These are phyloP conservation scores for Aspergillus luchuensis DNA, from an alignment of 2,329 filamentous ascomycete species.

Conservation along the genomic window DNA sequence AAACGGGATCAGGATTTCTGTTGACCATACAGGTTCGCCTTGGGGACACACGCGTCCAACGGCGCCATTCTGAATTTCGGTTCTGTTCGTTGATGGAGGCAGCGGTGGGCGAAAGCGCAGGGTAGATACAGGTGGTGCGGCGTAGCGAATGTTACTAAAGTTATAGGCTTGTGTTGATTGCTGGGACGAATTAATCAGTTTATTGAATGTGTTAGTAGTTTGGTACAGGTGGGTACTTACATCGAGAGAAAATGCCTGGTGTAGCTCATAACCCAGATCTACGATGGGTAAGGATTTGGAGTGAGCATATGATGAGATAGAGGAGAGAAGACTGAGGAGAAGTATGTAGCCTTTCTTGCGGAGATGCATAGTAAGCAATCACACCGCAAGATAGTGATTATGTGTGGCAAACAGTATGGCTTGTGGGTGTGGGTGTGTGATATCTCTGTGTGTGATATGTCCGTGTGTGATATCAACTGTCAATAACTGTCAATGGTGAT, in stretches of 20 bases:
- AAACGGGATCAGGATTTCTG: constrained; percentile 24
- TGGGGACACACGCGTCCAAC: constrained; percentile 50
- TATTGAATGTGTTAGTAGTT: constrained; percentile 13
- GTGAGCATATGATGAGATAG: background rate
- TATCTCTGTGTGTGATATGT: no score
- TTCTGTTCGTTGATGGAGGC: constrained; percentile 46
- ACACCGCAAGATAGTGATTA: no score
- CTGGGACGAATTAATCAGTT: constrained; percentile 12
- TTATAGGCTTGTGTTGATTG: constrained; percentile 51
- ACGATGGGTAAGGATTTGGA: constrained; percentile 32
- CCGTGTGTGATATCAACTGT: no score
- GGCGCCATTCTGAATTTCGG: constrained; percentile 49
- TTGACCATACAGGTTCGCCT: constrained; percentile 49
- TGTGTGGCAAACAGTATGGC: no score
- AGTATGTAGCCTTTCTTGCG: background rate
- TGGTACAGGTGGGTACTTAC: constrained; percentile 12
- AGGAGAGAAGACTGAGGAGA: background rate
- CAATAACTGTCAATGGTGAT: no score
- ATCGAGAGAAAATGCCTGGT: constrained; percentile 43
- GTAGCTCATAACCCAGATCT: constrained; percentile 58
- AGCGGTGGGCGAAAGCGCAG: constrained; percentile 54
- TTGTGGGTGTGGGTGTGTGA: no score
- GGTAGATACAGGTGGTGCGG: constrained; percentile 54
- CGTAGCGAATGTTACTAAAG: constrained; percentile 61
- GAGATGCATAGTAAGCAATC: background rate